phyloP scores from a whole-genome alignment of 306 rosid genomes.

The Malus fusca region DNA sequence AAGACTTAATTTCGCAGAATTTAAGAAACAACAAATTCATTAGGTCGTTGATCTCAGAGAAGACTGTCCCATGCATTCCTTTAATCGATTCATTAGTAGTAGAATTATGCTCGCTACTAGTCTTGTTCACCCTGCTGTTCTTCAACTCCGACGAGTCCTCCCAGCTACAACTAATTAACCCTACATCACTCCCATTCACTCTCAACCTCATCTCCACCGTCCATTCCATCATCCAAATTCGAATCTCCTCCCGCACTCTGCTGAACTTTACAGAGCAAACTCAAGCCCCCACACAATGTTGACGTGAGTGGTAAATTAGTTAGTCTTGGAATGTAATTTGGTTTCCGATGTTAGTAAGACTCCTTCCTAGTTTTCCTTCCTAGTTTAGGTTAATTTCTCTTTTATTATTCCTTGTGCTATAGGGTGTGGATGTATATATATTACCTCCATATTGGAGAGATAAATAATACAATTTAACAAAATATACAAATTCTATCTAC shows the following conservation, averaged over 20 bases:
- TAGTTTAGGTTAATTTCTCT: no score
- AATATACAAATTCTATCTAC: no score
- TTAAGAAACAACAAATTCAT: neutral
- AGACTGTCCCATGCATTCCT: neutral
- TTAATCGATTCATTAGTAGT: neutral
- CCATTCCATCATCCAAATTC: neutral
- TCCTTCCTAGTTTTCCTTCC: no score
- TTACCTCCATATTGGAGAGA: no score
- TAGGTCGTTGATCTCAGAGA: constrained; percentile 9
- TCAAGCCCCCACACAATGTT: constrained; percentile 4
- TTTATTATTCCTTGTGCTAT: no score
- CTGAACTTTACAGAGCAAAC: constrained; percentile 19
- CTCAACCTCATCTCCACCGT: neutral
- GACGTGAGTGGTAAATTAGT: no score
- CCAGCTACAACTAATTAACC: neutral
- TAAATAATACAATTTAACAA: no score
- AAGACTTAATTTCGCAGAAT: no score
- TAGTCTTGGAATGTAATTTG: no score
- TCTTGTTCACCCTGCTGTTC: neutral
- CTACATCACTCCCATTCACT: neutral
- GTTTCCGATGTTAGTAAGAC: no score
- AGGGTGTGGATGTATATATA: no score
- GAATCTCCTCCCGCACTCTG: neutral
- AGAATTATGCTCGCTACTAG: neutral
- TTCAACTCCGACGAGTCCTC: neutral